Base-by-base conservation (phyloP, 768 basidiomycete species). In the Amanita rubescens region DNA sequence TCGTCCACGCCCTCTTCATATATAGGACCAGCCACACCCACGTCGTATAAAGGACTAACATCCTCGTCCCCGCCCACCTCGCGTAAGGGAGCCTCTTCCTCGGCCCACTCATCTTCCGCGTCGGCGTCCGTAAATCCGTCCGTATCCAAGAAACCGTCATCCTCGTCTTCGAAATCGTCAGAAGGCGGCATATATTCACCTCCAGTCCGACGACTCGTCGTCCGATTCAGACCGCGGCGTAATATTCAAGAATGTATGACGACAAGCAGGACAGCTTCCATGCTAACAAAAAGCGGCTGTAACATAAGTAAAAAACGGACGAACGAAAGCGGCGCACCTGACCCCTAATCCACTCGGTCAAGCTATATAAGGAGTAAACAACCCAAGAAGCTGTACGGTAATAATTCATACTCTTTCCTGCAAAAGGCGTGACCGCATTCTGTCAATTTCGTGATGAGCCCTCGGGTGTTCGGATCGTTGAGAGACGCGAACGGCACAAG, bases 371-470 rank as follows among this genome's bases (percentile, higher is more conserved):
- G 50, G 20, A 37, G 17, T 41, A 32, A 51, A 39, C 24, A 20
- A 53, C 38, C 56, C 58, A 38, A 15, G 39, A 43, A 42, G 24
- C 52, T 33, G 19, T 35, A 17, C 38, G 24, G 25, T 14, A n/a
- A 30, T 30, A 56, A 47, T 2, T 59, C 62, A 46, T 62, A 86
- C 85, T 87, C 85, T 61, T 76, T 73, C 42, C 75, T 69, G 61
- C 85, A 88, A 62, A 88, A 87, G 6, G 83, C 61, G 65, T 88
- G 86, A 0, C 81, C 80, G 60, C 86, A 88, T 3, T 66, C 74
- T 1, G 59, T 63, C 0, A 88, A 67, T 61, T 78, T 82, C 1
- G 84, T 85, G 6, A 87, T 67, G 2, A 81, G 81, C 37, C 58
- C 33, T 12, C 68, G 59, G 35, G 10, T 59, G 45, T 69, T 68